These are phyloP conservation scores for Ilex aquifolium DNA, from an alignment of 257 asterid genomes.

Conservation along the genomic window DNA sequence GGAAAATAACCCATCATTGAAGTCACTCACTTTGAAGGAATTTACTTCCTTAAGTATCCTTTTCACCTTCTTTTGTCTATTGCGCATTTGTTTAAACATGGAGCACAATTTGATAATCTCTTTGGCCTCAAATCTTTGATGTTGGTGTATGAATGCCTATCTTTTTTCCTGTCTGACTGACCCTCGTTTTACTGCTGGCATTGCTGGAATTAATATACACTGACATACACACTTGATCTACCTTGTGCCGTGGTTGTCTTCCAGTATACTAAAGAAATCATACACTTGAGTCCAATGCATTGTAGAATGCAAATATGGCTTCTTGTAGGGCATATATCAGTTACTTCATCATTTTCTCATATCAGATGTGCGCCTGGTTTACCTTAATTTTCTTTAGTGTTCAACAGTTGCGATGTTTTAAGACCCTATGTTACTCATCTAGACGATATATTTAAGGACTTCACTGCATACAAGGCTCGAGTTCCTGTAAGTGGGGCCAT, in stretches of 20 bases:
- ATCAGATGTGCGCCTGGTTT: constrained; percentile 9
- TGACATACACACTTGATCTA: no score
- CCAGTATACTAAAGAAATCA: no score
- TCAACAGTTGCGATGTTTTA: constrained; percentile 80
- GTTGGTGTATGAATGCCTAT: no score
- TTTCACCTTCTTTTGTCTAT: constrained; percentile 7
- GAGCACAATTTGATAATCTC: not conserved
- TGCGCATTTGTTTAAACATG: no score
- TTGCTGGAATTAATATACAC: no score
- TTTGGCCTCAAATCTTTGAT: not conserved
- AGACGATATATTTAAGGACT: constrained; percentile 86
- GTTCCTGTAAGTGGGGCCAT: constrained; percentile 92
- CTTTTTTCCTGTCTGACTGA: no score
- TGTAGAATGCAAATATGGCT: no score
- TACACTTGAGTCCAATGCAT: no score
- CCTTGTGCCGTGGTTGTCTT: no score
- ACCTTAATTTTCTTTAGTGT: constrained; percentile 65
- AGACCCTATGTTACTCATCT: constrained; percentile 80
- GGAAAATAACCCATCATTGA: constrained; percentile 87
- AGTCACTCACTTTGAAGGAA: constrained; percentile 88
- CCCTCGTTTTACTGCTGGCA: no score
- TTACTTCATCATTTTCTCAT: not conserved
- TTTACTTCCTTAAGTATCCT: constrained; percentile 93
- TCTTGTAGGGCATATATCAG: no score
- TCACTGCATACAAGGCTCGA: constrained; percentile 81